These are phyloP conservation scores for Acacia melanoxylon DNA, from an alignment of 306 rosid species.

Conservation along the genomic window DNA sequence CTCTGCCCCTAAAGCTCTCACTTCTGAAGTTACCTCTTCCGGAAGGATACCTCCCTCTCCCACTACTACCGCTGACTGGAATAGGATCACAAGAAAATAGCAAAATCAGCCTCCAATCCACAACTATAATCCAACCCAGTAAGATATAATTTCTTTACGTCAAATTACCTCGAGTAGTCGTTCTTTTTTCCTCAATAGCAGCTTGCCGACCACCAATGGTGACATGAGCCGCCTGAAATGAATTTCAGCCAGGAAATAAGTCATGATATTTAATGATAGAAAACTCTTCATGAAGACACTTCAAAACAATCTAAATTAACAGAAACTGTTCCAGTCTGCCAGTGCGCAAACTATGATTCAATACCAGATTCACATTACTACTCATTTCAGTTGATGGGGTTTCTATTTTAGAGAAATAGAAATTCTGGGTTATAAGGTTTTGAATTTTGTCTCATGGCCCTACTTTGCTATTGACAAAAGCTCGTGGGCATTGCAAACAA, in stretches of 20 bases:
- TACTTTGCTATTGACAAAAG: not conserved
- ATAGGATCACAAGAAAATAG: constrained; percentile 1
- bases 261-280: constrained; percentile 5
- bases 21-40: constrained; percentile 77
- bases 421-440: not conserved
- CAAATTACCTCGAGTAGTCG: constrained; percentile 84
- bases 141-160: not conserved
- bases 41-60: constrained; percentile 86
- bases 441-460: not conserved
- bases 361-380: not conserved
- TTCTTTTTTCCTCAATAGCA: constrained; percentile 87
- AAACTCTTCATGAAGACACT: not conserved
- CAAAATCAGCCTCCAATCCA: constrained; percentile 25
- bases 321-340: constrained; percentile 9
- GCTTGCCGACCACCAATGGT: constrained; percentile 74
- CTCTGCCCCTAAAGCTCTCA: constrained; percentile 74
- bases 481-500: not conserved
- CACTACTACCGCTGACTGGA: constrained; percentile 71
- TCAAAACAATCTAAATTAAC: constrained; percentile 11
- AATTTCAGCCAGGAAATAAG: constrained; percentile 29
- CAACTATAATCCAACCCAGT: not conserved
- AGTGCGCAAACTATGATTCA: constrained; percentile 8
- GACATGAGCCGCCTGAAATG: constrained; percentile 75
- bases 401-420: not conserved
- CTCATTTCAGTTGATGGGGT: not conserved